Evolutionary conservation across 108 stramenopile genomes (phyloP).

Genomic region (Chaetoceros tenuissimus): DNA sequence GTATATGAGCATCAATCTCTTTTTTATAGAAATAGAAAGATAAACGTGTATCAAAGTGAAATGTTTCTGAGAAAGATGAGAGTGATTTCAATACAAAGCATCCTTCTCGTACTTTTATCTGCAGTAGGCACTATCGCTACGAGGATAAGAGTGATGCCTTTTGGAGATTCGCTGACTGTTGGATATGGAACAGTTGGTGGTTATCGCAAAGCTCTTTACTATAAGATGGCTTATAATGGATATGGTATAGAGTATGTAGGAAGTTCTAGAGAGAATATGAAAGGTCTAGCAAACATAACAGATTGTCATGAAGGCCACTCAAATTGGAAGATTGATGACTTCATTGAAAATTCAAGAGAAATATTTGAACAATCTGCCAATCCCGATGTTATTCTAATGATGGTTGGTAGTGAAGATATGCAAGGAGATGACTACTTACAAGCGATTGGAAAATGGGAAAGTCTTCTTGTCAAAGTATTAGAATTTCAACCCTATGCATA

Average conservation of each 20-base stretch:
- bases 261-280: background rate
- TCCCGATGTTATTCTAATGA: background rate
- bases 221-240: background rate
- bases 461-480: background rate
- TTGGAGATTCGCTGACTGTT: background rate
- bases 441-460: background rate
- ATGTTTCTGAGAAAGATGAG: too few relatives aligned
- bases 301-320: background rate
- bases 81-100: too few relatives aligned
- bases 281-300: background rate
- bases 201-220: background rate
- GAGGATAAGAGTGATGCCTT: background rate
- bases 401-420: background rate
- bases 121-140: too few relatives aligned
- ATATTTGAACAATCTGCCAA: background rate
- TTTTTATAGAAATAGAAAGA: too few relatives aligned
- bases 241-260: background rate
- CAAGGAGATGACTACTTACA: background rate
- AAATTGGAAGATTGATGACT: background rate
- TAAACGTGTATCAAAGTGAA: too few relatives aligned
- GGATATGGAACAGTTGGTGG: background rate
- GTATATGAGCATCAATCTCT: too few relatives aligned
- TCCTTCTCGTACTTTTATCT: too few relatives aligned
- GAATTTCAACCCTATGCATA: background rate
- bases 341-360: background rate